phyloP scores from a whole-genome alignment of 306 rosid species.

The Prunus dulcis region DNA sequence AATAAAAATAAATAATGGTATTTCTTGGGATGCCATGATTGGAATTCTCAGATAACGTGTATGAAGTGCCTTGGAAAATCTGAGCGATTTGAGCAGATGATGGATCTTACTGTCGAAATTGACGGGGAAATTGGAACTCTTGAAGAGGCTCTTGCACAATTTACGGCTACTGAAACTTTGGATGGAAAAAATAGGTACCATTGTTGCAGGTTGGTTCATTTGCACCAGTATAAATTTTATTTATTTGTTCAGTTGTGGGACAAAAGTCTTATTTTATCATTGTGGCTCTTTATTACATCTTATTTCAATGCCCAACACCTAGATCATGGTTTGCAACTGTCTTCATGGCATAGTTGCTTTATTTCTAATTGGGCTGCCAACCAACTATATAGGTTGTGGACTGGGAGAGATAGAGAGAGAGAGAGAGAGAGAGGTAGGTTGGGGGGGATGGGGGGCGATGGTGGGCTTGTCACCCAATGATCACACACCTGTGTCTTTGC shows the following conservation, averaged over 20 bases:
- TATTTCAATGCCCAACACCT: background rate
- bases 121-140: constrained; percentile 77
- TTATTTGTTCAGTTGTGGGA: background rate
- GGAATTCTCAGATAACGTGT: constrained; percentile 63
- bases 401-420: too few relatives aligned
- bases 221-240: background rate
- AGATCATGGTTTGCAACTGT: background rate
- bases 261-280: background rate
- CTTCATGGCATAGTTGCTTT: too few relatives aligned
- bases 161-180: constrained; percentile 71
- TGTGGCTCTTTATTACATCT: background rate
- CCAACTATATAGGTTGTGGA: too few relatives aligned
- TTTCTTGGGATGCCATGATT: constrained; percentile 25
- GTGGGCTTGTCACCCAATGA: too few relatives aligned
- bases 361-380: too few relatives aligned
- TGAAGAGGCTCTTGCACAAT: constrained; percentile 83
- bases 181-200: constrained; percentile 68
- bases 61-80: constrained; percentile 68
- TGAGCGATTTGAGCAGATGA: constrained; percentile 68
- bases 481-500: too few relatives aligned
- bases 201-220: constrained; percentile 58
- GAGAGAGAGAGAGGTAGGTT: too few relatives aligned
- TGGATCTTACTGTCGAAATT: constrained; percentile 84
- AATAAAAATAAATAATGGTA: background rate
- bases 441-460: too few relatives aligned